Conservation (phyloP, 129 eudicot species). For the Deinandra increscens region DNA sequence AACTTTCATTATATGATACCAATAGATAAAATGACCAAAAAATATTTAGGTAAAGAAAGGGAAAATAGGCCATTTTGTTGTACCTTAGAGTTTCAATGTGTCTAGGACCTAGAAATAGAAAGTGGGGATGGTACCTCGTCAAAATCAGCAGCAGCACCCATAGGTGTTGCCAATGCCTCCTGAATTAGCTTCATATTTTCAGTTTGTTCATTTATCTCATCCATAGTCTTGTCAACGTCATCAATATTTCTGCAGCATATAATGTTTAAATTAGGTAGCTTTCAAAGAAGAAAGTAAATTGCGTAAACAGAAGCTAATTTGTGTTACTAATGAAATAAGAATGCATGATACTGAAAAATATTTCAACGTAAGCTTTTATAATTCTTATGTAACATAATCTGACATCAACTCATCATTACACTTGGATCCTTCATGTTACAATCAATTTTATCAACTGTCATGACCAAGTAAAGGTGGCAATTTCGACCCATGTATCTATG, state of each 20-base stretch:
- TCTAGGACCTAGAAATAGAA: neutral
- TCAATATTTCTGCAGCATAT: constrained; percentile 46
- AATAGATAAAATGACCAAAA: neutral
- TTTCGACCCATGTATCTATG: neutral
- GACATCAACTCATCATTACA: constrained; percentile 20
- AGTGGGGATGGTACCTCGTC: constrained; percentile 40
- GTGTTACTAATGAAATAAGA: neutral
- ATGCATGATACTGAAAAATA: neutral
- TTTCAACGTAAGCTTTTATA: constrained; percentile 7
- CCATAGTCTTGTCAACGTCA: constrained; percentile 63
- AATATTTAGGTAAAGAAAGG: neutral
- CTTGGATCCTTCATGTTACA: neutral
- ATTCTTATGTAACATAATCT: neutral
- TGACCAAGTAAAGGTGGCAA: constrained; percentile 10
- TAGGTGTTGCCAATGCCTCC: constrained; percentile 53
- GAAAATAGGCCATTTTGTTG: neutral
- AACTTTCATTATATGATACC: neutral
- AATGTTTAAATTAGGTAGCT: constrained; percentile 1
- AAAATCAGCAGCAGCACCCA: constrained; percentile 56
- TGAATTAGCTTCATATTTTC: constrained; percentile 54
- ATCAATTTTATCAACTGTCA: neutral
- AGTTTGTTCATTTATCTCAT: constrained; percentile 59
- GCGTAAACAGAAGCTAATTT: constrained; percentile 12
- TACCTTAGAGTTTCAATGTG: neutral
- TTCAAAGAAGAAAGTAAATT: constrained; percentile 13